These are phyloP conservation scores for Tulasnella calospora DNA, from an alignment of 768 basidiomycete genomes.

Conservation along the genomic window DNA sequence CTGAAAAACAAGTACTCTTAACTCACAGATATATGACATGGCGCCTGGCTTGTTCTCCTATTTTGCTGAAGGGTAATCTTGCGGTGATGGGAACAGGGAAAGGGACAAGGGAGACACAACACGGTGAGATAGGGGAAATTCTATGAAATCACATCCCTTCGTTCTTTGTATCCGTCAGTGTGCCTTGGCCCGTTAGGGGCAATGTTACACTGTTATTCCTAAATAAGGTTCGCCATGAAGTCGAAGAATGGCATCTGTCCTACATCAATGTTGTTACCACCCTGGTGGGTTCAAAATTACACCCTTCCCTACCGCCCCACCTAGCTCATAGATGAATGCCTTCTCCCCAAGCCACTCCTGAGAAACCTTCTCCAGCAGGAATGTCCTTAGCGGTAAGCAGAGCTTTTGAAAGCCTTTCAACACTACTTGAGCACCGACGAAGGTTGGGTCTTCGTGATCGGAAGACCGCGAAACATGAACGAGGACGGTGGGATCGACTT, in stretches of 20 bases:
- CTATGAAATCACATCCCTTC: background rate
- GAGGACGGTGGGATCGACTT: background rate
- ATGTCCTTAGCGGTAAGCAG: background rate
- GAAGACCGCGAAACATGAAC: background rate
- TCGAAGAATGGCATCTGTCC: too few species aligned
- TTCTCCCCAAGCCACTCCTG: background rate
- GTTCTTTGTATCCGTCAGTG: too few species aligned
- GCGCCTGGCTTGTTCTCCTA: background rate
- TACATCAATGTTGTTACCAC: background rate
- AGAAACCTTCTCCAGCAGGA: background rate
- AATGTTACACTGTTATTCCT: too few species aligned
- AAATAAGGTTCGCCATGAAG: too few species aligned
- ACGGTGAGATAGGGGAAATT: background rate
- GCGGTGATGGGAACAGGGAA: background rate
- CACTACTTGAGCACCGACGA: background rate
- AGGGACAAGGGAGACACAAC: background rate
- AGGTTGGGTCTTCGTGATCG: background rate
- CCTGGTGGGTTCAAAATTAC: background rate
- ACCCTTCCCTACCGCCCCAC: background rate
- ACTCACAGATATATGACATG: background rate
- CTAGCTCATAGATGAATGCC: background rate
- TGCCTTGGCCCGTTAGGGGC: too few species aligned
- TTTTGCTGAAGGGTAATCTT: background rate
- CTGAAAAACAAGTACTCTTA: background rate
- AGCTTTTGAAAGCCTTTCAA: background rate